Evolutionary conservation across 441 rosid species (phyloP), one percentile per base, ranked within the genome.

Genomic region (Corymbia calophylla): DNA sequence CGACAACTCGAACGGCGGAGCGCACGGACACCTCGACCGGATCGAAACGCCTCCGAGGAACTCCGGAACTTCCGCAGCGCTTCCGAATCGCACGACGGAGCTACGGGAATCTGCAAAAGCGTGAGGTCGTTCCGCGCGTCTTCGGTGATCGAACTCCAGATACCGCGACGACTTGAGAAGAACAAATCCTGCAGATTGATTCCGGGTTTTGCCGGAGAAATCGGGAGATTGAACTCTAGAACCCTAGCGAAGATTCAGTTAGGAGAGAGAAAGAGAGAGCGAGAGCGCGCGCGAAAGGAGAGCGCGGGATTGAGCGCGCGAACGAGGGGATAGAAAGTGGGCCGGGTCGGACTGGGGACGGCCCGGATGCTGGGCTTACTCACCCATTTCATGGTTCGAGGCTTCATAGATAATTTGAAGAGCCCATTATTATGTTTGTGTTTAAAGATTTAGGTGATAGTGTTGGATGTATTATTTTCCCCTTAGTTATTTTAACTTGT

Each of bases 331-430:
- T 1, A 6, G 17, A 44, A 44, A 44, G 47, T 77, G 84, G 84
- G 84, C 84, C 84, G 84, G 84, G 84, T 23, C 51, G 51, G 51
- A 6, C 17, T 3, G 5, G 0, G 51, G 5, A 39, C 82, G 84
- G n/a, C 18, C 51, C n/a, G 84, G 23, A 23, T 6, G 0, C 0
- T 77, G 51, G 84, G 82, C 6, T 39, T 21, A 6, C 29, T 23
- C 17, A 9, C 51, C 84, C 84, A 77, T 11, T 77, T 7, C n/a
- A 2, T 39, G 51, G 51, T 21, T 32, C 23, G 84, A 14, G 49
- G 82, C 51, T 21, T 39, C 49, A 11, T 21, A 32, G 27, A 35
- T 19, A 32, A 68, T 32, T 70, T 18, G 48, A 17, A 17, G 32
- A n/a, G 48, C 81, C 81, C 48, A 32, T 70, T 70, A 35, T 70